These are phyloP conservation scores for Candida bentonensis DNA, from an alignment of 805 yeast species.

Conservation along the genomic window DNA sequence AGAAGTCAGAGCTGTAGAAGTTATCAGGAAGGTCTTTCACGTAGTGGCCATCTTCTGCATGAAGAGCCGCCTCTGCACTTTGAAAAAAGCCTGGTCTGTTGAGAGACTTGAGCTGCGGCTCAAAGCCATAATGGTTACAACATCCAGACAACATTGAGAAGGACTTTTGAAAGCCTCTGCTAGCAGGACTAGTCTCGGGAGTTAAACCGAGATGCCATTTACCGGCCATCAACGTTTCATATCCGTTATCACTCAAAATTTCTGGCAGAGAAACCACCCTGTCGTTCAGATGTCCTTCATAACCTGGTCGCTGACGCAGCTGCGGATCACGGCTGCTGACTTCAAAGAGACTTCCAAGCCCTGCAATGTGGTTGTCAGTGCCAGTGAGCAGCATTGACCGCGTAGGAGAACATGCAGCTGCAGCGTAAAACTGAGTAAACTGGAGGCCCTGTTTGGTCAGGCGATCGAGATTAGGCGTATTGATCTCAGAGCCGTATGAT, in stretches of 20 bases:
- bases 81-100: too few species aligned
- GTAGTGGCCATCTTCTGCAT: conserved; percentile 25
- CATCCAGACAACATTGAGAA: conserved; percentile 41
- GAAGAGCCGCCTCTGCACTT: conserved; percentile 22
- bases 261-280: conserved; percentile 42
- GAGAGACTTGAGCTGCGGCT: conserved; percentile 23
- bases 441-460: conserved; percentile 33
- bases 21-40: conserved; percentile 31
- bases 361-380: conserved; percentile 48
- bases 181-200: conserved; percentile 32
- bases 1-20: conserved; percentile 26
- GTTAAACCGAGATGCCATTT: conserved; percentile 47
- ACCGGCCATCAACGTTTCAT: conserved; percentile 39
- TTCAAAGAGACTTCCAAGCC: conserved; percentile 45
- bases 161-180: conserved; percentile 36
- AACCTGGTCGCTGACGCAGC: conserved; percentile 32
- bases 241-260: conserved; percentile 33
- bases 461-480: conserved; percentile 36
- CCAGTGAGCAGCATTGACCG: conserved; percentile 48
- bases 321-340: conserved; percentile 27
- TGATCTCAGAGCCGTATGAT: conserved; percentile 43
- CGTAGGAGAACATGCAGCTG: conserved; percentile 52
- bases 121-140: conserved; percentile 39
- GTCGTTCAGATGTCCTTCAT: conserved; percentile 39
- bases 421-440: conserved; percentile 45